Evolutionary conservation across 2,329 filamentous ascomycete genomes (phyloP).

Genomic region (Fusarium decemcellulare): DNA sequence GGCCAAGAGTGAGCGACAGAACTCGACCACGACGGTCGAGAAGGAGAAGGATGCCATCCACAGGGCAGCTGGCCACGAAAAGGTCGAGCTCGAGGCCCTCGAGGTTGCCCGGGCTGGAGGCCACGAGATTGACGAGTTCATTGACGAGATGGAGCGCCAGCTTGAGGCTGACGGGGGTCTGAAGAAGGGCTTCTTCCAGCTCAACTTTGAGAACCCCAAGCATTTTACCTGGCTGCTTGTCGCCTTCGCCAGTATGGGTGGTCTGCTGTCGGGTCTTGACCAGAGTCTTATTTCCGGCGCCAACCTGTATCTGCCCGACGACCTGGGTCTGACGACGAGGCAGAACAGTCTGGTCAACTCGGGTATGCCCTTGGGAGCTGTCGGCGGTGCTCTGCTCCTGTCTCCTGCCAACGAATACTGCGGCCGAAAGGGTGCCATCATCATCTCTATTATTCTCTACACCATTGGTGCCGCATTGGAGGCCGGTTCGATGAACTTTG

Average conservation of each 20-base stretch:
- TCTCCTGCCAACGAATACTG: slow-evolving; percentile 77
- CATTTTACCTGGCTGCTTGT: slow-evolving; percentile 78
- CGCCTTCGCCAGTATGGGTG: slow-evolving; percentile 82
- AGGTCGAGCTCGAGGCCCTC: slow-evolving; percentile 52
- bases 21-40: slow-evolving; percentile 41
- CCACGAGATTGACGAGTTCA: slow-evolving; percentile 55
- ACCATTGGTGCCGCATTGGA: slow-evolving; percentile 78
- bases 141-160: slow-evolving; percentile 59
- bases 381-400: slow-evolving; percentile 77
- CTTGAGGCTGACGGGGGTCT: slow-evolving; percentile 52
- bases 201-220: slow-evolving; percentile 72
- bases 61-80: slow-evolving; percentile 41
- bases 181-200: slow-evolving; percentile 62
- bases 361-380: slow-evolving; percentile 79
- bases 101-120: slow-evolving; percentile 54
- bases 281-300: slow-evolving; percentile 81
- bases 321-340: slow-evolving; percentile 66
- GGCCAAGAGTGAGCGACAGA: slow-evolving; percentile 31
- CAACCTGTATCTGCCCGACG: slow-evolving; percentile 74
- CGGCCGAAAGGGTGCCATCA: slow-evolving; percentile 77
- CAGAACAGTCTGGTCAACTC: slow-evolving; percentile 78
- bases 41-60: slow-evolving; percentile 40
- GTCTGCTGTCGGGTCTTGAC: slow-evolving; percentile 79
- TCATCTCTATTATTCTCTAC: slow-evolving; percentile 78
- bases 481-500: slow-evolving; percentile 77